Base-by-base conservation (phyloP, 768 basidiomycete genomes). In the Leccinum arenicola region DNA sequence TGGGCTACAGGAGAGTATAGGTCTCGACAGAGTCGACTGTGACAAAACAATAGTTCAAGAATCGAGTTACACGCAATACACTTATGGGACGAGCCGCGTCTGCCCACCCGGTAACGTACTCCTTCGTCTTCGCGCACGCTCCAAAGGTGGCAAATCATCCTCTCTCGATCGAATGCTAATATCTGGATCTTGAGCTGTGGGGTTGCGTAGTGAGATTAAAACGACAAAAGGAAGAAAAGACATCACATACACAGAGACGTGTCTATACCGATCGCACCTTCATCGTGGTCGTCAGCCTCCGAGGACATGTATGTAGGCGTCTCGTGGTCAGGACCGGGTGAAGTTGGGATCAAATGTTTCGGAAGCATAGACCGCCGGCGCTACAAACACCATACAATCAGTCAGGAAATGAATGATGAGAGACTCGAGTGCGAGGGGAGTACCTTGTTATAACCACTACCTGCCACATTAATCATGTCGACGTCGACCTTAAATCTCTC, bases 281-380 rank as follows among this genome's bases (percentile, higher is more conserved):
- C 72, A 7, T 58, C 67, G 21, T 75, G 73, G 5, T 67, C 67
- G 19, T 72, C 71, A 1, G 55, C 62, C 53, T 71, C 70, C 1
- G 68, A 73, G 6, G 72, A 71, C 58, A 61, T 38, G 50, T 70
- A 40, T 27, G 57, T 6, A 1, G 61, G 50, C 9, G 47, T 43
- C 3, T 68, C 63, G 29, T 29, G 9, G 7, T 25, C 61, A 3
- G 63, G 62, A 40, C 53, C 61, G 0, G 67, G 68, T 5, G 71
- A 73, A 14, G 25, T 62, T 1, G 74, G 75, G 17, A 78, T 74
- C 64, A 87, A 76, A 25, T 82, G 71, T 62, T 83, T 87, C 0
- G 90, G 89, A 49, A 91, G 72, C 80, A 88, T 84, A 4, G 91
- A 89, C 52, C 86, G 83, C 21, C 89, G 87, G 23, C 88, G 86